Evolutionary conservation across 1,139 yeast genomes (phyloP).

Genomic region (Zygosaccharomyces sapae): DNA sequence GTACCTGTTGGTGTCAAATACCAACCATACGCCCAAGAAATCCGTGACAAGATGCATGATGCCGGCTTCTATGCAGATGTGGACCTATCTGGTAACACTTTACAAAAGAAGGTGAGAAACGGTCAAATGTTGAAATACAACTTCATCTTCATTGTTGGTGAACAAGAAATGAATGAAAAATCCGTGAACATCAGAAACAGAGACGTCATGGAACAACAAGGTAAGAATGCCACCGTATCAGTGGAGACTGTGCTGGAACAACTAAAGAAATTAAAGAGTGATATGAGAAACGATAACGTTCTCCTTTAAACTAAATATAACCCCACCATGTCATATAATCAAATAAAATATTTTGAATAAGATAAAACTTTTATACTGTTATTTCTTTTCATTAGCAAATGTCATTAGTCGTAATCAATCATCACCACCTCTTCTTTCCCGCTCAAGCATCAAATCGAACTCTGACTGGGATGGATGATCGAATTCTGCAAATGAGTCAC

Average conservation of each 20-base stretch:
- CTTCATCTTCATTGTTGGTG: conserved; percentile 94
- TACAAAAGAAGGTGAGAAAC: conserved; percentile 93
- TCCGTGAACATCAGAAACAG: conserved; percentile 91
- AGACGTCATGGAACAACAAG: conserved; percentile 81
- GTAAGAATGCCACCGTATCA: conserved; percentile 77
- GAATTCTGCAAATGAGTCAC: conserved; percentile 9
- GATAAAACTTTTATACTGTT: neutral
- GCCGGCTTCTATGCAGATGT: conserved; percentile 85
- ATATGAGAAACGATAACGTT: conserved; percentile 65
- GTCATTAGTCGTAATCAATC: neutral
- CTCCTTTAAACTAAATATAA: conserved; percentile 19
- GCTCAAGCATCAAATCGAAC: conserved; percentile 23
- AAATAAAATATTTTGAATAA: neutral
- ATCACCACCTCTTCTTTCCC: conserved; percentile 21
- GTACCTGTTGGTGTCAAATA: conserved; percentile 95
- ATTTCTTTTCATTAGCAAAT: neutral
- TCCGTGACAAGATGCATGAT: conserved; percentile 60
- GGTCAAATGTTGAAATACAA: conserved; percentile 92
- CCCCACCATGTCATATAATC: conserved; percentile 6
- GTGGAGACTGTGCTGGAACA: conserved; percentile 68
- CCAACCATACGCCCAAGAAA: conserved; percentile 79
- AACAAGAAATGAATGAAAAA: conserved; percentile 71
- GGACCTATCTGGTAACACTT: conserved; percentile 88
- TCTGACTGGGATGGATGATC: conserved; percentile 19
- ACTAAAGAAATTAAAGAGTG: conserved; percentile 57